Conservation (phyloP, 2,329 filamentous ascomycete genomes). For the Celoporthe dispersa region DNA sequence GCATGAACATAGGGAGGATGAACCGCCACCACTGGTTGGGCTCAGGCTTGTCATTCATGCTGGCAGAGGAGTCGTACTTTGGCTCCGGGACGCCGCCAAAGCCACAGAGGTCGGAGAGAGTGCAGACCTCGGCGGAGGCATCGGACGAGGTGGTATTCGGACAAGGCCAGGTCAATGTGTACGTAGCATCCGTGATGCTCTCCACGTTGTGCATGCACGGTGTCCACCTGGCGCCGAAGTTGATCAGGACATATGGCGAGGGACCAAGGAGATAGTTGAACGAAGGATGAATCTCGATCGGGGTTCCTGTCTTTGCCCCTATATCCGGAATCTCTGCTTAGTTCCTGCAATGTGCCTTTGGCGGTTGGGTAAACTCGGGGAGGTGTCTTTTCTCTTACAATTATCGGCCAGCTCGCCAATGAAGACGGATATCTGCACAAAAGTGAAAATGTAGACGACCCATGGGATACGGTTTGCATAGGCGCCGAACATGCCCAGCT, state of each 20-base stretch:
- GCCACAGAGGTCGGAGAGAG: conserved; percentile 80
- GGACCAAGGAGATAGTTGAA: conserved; percentile 99
- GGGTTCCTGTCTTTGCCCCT: conserved; percentile 77
- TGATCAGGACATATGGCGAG: conserved; percentile 86
- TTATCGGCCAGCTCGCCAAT: conserved; percentile 86
- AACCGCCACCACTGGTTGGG: conserved; percentile 98
- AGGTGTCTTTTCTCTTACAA: conserved; percentile 56
- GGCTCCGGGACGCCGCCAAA: conserved; percentile 78
- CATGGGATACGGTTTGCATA: conserved; percentile 68
- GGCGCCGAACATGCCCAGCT: conserved; percentile 63
- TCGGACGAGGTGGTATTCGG: conserved; percentile 73
- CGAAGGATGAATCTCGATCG: conserved; percentile 77
- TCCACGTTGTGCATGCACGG: conserved; percentile 91
- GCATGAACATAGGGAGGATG: conserved; percentile 93
- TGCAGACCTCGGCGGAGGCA: conserved; percentile 59
- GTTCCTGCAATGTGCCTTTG: conserved; percentile 9
- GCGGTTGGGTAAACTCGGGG: conserved; percentile 19
- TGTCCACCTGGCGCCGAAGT: conserved; percentile 91
- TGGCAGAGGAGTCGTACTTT: conserved; percentile 51
- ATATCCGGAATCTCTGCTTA: conserved; percentile 27
- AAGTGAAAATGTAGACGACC: conserved; percentile 80
- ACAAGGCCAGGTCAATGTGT: conserved; percentile 71
- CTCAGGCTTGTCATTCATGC: conserved; percentile 55
- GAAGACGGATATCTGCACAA: conserved; percentile 82
- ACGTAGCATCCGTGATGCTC: conserved; percentile 60